phyloP scores from a whole-genome alignment of 148 eudicot species.

The Heliamphora exappendiculata region DNA sequence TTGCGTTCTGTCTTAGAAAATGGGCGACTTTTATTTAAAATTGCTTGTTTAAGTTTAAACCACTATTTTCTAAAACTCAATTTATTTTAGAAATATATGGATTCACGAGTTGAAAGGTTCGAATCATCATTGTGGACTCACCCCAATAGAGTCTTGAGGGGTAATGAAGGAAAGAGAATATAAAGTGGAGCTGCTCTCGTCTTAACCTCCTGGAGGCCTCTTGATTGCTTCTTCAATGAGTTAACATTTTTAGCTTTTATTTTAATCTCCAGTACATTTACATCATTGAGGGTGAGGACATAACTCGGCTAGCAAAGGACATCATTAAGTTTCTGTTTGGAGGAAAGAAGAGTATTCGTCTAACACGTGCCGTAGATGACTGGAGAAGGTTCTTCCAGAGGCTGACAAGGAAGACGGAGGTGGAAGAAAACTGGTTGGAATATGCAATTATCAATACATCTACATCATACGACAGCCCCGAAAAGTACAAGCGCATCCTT shows the following conservation, averaged over 20 bases:
- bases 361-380: constrained; percentile 28
- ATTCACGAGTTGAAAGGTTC: too few relatives aligned
- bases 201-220: background rate
- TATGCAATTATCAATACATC: constrained; percentile 43
- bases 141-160: too few relatives aligned
- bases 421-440: constrained; percentile 41
- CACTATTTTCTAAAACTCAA: too few relatives aligned
- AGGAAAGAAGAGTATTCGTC: constrained; percentile 49
- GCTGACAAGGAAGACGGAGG: constrained; percentile 23
- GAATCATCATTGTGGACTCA: too few relatives aligned
- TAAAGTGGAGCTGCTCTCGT: too few relatives aligned
- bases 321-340: constrained; percentile 30
- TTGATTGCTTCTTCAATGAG: background rate
- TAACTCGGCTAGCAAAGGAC: constrained; percentile 41
- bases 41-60: too few relatives aligned
- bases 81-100: too few relatives aligned
- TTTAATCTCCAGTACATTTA: constrained; percentile 48
- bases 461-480: constrained; percentile 50
- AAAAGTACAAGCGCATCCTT: constrained; percentile 29
- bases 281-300: constrained; percentile 60
- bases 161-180: too few relatives aligned
- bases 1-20: too few relatives aligned
- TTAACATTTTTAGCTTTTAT: background rate
- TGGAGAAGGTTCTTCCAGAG: constrained; percentile 30
- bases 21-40: too few relatives aligned